phyloP scores from a whole-genome alignment of 768 basidiomycete species.

The Calocybe indica region DNA sequence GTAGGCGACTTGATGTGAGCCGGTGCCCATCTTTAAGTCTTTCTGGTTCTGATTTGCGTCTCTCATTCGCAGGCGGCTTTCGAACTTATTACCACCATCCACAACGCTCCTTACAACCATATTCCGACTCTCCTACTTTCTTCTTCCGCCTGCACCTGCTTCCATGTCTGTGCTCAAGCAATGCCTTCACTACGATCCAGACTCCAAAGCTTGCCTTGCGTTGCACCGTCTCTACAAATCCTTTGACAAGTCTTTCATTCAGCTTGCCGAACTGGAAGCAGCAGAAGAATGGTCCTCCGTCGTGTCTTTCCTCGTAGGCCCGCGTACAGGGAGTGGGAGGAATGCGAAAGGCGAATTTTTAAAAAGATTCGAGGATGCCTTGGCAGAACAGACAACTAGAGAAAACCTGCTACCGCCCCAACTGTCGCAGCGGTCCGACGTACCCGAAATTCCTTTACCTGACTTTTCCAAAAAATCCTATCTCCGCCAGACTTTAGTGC shows the following conservation, averaged over 20 bases:
- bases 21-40: neutral
- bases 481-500: conserved; percentile 55
- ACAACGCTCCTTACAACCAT: conserved; percentile 61
- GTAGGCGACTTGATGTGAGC: conserved; percentile 82
- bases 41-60: conserved; percentile 1
- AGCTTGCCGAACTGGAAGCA: conserved; percentile 58
- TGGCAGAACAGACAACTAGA: conserved; percentile 44
- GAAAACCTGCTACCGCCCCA: conserved; percentile 29
- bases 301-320: conserved; percentile 48
- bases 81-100: conserved; percentile 68
- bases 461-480: conserved; percentile 48
- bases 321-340: conserved; percentile 24
- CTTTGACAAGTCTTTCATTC: conserved; percentile 68
- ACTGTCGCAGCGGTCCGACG: conserved; percentile 15
- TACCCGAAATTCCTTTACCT: conserved; percentile 41
- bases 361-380: conserved; percentile 56
- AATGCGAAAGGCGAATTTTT: conserved; percentile 52
- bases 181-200: conserved; percentile 91
- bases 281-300: conserved; percentile 66
- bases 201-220: conserved; percentile 75
- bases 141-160: conserved; percentile 52
- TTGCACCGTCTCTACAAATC: conserved; percentile 74
- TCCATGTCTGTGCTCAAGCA: conserved; percentile 79
- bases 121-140: conserved; percentile 78
- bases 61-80: conserved; percentile 54